These are phyloP conservation scores for Plasmopara muralis DNA, from an alignment of 352 stramenopile genomes.

Conservation along the genomic window DNA sequence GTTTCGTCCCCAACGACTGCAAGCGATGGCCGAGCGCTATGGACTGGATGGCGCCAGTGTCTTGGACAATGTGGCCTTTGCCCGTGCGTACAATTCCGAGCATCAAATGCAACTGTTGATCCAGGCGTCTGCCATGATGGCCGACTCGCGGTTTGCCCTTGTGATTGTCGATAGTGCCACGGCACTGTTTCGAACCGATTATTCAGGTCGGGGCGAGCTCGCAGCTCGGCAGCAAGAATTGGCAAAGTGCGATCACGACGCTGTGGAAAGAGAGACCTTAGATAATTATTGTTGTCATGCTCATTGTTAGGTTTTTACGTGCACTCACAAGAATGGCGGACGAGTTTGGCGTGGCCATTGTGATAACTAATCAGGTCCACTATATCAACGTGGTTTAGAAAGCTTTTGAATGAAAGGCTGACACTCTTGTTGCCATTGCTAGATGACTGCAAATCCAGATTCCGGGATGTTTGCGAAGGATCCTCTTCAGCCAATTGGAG, in stretches of 20 bases:
- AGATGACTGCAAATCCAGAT: constrained; percentile 87
- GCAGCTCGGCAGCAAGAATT: constrained; percentile 89
- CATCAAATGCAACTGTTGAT: constrained; percentile 98
- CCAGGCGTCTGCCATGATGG: constrained; percentile 98
- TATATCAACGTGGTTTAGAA: background rate
- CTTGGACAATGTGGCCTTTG: constrained; percentile 98
- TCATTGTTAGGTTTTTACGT: constrained; percentile 88
- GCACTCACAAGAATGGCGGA: constrained; percentile 95
- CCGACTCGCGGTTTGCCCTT: constrained; percentile 92
- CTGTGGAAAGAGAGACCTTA: background rate
- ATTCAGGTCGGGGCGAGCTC: constrained; percentile 96
- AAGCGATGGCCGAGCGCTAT: constrained; percentile 97
- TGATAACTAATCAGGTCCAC: constrained; percentile 83
- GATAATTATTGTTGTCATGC: constrained; percentile 2
- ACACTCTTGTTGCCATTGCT: constrained; percentile 1
- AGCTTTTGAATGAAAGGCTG: background rate
- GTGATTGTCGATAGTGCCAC: constrained; percentile 98
- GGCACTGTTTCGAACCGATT: constrained; percentile 98
- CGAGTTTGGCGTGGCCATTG: constrained; percentile 98
- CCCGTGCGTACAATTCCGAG: constrained; percentile 98
- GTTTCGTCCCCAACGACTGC: constrained; percentile 95
- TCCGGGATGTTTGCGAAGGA: constrained; percentile 89
- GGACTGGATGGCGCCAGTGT: constrained; percentile 94
- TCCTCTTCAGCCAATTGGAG: constrained; percentile 85
- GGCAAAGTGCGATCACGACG: constrained; percentile 45